Evolutionary conservation across 2,329 filamentous ascomycete genomes (phyloP), one percentile per base, ranked within the genome.

Genomic region (Trichocomaceae sp.): DNA sequence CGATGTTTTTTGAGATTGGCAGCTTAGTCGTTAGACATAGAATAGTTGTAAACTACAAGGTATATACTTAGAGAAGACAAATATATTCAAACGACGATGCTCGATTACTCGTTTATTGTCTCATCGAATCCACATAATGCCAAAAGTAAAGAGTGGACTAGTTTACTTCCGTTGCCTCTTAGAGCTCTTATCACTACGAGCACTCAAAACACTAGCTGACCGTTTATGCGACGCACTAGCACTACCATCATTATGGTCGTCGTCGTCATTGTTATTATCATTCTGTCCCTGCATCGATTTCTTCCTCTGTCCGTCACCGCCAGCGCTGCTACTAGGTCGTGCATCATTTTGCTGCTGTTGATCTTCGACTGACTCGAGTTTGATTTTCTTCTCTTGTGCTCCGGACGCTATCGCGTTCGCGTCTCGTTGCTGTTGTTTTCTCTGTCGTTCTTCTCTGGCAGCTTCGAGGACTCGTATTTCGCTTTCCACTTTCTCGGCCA

Each of bases 161-260:
- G 15, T 15, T 57, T 63, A 72, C 54, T 76, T 77, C 62, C 72
- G 76, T 63, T 77, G 75, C 52, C 76, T 71, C 65, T 80, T 80
- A 7, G 67, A 65, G 61, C 75, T 77, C 66, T 78, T 79, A 55
- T 89, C 85, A 67, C 86, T 90, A 5, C 75, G 74, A 15, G 78
- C 75, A 68, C 88, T 92, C 52, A 95, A 69, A 31, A 90, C 88
- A 68, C 89, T 95, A 1, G 88, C 88, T 67, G 89, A 93, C 57
- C 90, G 81, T 75, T 95, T 95, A 60, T 87, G 85, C 0, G 66
- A 66, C 19, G 35, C 56, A 12, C 54, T 45, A 13, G 46, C 54
- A 10, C 56, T 15, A 13, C 64, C 59, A 13, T 59, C 59, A 17
- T 59, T 8, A 35, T 35, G 2, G 4, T 58, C 61, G 44, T 54